Evolutionary conservation across 345 rosid genomes (phyloP).

Genomic region (Heritiera littoralis): DNA sequence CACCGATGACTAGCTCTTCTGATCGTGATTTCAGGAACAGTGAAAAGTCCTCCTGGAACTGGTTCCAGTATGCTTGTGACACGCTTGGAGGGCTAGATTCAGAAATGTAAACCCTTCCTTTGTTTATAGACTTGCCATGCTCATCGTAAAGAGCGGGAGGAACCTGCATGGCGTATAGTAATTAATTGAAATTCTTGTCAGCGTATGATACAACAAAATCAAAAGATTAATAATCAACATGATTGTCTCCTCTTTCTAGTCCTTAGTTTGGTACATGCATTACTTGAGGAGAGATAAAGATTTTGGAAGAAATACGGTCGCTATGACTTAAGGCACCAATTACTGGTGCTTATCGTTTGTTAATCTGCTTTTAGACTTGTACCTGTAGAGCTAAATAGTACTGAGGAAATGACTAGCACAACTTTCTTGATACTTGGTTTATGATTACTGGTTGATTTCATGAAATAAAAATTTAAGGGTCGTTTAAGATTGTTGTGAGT

Average conservation of each 20-base stretch:
- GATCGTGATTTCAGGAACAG: conserved; percentile 63
- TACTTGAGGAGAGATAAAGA: background rate
- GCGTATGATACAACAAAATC: background rate
- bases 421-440: background rate
- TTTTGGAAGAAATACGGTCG: background rate
- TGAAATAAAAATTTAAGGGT: background rate
- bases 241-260: background rate
- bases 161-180: conserved; percentile 42
- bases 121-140: conserved; percentile 68
- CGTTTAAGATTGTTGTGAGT: no score
- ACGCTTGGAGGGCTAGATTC: conserved; percentile 60
- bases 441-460: background rate
- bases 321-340: no score
- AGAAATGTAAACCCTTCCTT: conserved; percentile 63
- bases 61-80: conserved; percentile 60
- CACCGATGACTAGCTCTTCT: conserved; percentile 51
- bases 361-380: background rate
- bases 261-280: background rate
- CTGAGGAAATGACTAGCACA: no score
- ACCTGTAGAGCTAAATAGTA: no score
- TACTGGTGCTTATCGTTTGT: background rate
- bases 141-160: conserved; percentile 64
- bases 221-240: background rate
- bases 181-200: background rate
- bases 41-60: conserved; percentile 73